Conservation (phyloP, 805 yeast genomes). For the Saccharomycopsis schoenii region DNA sequence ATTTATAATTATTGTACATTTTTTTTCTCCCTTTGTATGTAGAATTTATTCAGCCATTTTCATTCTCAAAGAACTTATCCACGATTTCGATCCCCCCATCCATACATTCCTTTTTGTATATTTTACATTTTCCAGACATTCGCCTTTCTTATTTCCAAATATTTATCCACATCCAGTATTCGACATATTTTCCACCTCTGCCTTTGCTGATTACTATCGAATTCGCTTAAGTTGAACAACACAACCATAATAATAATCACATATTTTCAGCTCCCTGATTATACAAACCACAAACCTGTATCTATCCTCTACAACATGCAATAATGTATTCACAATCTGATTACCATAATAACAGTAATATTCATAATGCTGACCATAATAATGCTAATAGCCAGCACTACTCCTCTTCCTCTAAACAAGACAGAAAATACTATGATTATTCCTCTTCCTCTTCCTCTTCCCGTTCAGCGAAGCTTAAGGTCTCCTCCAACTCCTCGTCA, state of each 20-base stretch:
- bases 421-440: neutral
- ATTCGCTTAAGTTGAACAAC: too few relatives aligned
- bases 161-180: neutral
- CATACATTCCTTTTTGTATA: neutral
- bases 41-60: neutral
- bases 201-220: too few relatives aligned
- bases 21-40: neutral
- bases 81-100: neutral
- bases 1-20: neutral
- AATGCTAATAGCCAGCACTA: neutral
- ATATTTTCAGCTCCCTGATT: neutral
- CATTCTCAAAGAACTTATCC: neutral
- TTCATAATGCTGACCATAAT: neutral
- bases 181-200: too few relatives aligned
- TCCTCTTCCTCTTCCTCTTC: neutral
- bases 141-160: neutral
- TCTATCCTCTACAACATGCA: neutral
- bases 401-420: neutral
- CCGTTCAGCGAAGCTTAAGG: neutral
- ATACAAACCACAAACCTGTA: neutral
- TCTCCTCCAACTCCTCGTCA: neutral
- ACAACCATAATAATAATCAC: neutral
- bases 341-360: neutral
- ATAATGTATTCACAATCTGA: neutral
- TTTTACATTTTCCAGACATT: neutral